These are phyloP conservation scores for Trifolium dubium DNA, from an alignment of 306 rosid species.

Conservation along the genomic window DNA sequence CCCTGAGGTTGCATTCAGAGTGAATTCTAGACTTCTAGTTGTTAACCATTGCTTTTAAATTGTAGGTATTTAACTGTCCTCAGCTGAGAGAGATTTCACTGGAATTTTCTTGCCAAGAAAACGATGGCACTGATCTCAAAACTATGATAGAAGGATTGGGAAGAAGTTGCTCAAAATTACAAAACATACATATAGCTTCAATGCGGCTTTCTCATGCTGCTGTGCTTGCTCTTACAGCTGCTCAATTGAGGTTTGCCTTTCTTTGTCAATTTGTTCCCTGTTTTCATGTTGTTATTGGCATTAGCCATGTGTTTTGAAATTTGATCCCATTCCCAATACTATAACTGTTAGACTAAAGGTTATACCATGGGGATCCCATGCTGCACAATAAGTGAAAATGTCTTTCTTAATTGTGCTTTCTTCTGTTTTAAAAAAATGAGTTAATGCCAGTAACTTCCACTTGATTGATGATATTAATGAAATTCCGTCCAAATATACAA, in stretches of 20 bases:
- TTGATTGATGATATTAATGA: constrained; percentile 34
- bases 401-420: not conserved
- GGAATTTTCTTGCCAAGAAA: constrained; percentile 75
- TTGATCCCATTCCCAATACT: not conserved
- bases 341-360: not conserved
- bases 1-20: not conserved
- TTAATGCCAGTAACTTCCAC: constrained; percentile 1
- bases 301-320: not conserved
- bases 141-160: constrained; percentile 72
- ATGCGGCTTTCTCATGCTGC: constrained; percentile 78
- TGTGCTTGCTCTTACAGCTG: constrained; percentile 90
- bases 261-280: constrained; percentile 22
- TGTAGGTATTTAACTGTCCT: constrained; percentile 85
- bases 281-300: constrained; percentile 6
- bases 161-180: constrained; percentile 78
- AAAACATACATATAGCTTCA: constrained; percentile 90
- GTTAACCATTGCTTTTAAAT: constrained; percentile 37
- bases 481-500: constrained; percentile 34
- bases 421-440: not conserved
- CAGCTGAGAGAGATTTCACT: constrained; percentile 84
- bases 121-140: constrained; percentile 70
- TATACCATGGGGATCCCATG: not conserved
- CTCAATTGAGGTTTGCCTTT: constrained; percentile 75
- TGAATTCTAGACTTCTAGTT: constrained; percentile 32
- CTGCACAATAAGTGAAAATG: constrained; percentile 6